Base-by-base conservation (phyloP, 495 filamentous ascomycete genomes). In the Podospora sp. region DNA sequence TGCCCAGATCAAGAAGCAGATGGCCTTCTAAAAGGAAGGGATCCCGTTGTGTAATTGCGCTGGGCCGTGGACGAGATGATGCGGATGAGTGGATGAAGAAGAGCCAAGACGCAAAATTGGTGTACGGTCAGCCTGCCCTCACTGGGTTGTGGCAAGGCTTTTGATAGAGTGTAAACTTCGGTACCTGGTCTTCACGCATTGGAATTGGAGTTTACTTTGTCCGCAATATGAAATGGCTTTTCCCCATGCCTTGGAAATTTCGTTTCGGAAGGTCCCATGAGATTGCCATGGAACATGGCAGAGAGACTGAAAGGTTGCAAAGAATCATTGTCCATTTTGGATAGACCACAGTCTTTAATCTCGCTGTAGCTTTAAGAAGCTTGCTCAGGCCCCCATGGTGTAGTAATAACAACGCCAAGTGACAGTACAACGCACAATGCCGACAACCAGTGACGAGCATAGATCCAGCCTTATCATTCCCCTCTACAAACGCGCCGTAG, bases 1-100 rank as follows among this genome's bases (percentile, higher is more conserved):
- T 83, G 92, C 93, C 66, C 89, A 96, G 87, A 96, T 97, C 81
- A 99, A 98, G 90, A 98, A 97, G 90, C 88, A 90, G 82, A 87
- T 99, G 91, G 88, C 93, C 59, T 89, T 93, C 25, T 59, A 11
- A 57, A 85, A 81, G 78, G 7, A 36, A 40, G 22, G 50, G 11
- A 65, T 33, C 29, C 53, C 40, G 46, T 27, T 24, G 49, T 21
- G 50, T 58, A 55, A 27, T 40, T 57, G 60, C 33, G 64, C 36
- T 65, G 25, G 26, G 35, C 35, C 24, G 52, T 21, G 25, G 53
- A 60, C 9, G 65, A 59, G 35, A 60, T n/a, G 22, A 64, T 35
- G 35, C 18, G 26, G 25, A 26, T 53, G 61, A 52, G 26, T 63
- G 7, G 40, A 52, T 27, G 16, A 7, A 6, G 21, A 29, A 33